Evolutionary conservation across 225 moss, liverwort and hornwort genomes (phyloP).

Genomic region (Physcomitrium patens): DNA sequence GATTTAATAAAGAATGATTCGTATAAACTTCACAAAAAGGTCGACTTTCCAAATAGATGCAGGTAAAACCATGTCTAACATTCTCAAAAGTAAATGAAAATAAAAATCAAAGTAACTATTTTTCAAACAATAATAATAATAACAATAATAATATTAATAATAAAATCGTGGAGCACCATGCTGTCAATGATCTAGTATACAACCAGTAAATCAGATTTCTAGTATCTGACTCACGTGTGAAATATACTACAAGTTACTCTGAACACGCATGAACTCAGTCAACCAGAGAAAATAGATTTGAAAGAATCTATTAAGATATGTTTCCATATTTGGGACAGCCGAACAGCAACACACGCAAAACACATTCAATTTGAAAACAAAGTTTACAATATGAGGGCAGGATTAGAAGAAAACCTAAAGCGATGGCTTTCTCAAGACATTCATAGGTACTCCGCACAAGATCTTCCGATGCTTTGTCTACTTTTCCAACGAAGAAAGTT

Average conservation of each 20-base stretch:
- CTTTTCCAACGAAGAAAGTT: conserved; percentile 90
- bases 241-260: not conserved
- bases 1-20: no score
- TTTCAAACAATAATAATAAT: no score
- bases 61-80: no score
- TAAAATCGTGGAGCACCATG: no score
- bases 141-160: no score
- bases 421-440: conserved; percentile 89
- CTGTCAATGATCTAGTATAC: no score
- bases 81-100: no score
- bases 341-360: not conserved
- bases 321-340: not conserved
- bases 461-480: conserved; percentile 75
- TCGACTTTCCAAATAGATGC: no score
- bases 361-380: conserved; percentile 13
- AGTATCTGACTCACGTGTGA: not conserved
- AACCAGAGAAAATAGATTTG: not conserved
- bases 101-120: no score
- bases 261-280: not conserved
- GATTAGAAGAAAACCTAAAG: conserved; percentile 60
- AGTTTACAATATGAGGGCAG: not conserved
- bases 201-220: no score
- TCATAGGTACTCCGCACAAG: conserved; percentile 92
- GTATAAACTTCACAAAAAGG: no score
- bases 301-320: not conserved